Conservation (phyloP, 2,329 filamentous ascomycete genomes). For the Venturia carpophila region DNA sequence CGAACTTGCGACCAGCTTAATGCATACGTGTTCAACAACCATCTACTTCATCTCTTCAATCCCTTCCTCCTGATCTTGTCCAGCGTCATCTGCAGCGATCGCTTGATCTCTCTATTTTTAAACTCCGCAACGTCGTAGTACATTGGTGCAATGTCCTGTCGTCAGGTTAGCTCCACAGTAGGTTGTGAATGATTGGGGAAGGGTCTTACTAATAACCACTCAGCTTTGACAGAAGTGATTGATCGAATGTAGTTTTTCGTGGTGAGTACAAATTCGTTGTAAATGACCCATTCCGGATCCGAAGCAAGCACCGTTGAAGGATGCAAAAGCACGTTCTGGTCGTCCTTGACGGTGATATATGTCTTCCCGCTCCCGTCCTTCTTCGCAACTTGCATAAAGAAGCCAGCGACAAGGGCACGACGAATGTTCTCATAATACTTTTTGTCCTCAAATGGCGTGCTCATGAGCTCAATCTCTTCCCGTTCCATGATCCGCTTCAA, state of each 20-base stretch:
- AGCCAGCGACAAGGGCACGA: conserved; percentile 81
- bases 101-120: conserved; percentile 76
- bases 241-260: conserved; percentile 97
- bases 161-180: conserved; percentile 22
- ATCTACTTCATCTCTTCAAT: not conserved
- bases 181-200: not conserved
- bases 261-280: conserved; percentile 97
- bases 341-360: conserved; percentile 93
- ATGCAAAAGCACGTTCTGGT: conserved; percentile 87
- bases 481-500: conserved; percentile 96
- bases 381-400: conserved; percentile 99
- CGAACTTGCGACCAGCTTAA: not conserved
- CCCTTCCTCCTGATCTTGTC: conserved; percentile 50
- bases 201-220: conserved; percentile 76
- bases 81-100: conserved; percentile 47
- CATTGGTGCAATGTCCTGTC: conserved; percentile 75
- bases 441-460: conserved; percentile 87
- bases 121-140: conserved; percentile 87
- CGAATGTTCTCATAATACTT: conserved; percentile 98
- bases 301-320: conserved; percentile 83
- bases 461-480: conserved; percentile 74
- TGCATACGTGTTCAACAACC: not conserved
- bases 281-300: conserved; percentile 93
- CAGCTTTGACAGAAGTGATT: conserved; percentile 81
- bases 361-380: conserved; percentile 80